These are phyloP conservation scores for Sugiyamaella floridensis DNA, from an alignment of 805 yeast species.

Conservation along the genomic window DNA sequence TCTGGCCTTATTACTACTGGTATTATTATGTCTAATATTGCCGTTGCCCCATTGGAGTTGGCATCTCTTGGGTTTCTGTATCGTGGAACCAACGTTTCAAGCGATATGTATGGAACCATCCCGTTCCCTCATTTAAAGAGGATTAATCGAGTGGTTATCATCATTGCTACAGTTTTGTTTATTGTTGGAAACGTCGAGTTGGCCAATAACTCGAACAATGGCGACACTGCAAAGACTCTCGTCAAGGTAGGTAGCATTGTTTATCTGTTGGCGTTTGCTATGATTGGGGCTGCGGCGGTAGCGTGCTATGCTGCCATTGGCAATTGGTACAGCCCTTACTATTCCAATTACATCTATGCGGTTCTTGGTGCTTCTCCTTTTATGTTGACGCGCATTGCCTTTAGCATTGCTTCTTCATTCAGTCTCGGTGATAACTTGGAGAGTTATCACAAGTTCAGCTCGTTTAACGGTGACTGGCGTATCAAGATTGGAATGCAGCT, in stretches of 20 bases:
- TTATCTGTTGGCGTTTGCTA: slow-evolving; percentile 2
- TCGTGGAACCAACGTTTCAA: slow-evolving; percentile 4
- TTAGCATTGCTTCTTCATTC: slow-evolving; percentile 10
- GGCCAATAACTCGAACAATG: neutral
- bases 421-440: slow-evolving; percentile 1
- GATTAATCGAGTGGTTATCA: slow-evolving; percentile 4
- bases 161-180: slow-evolving; percentile 4
- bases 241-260: slow-evolving; percentile 8
- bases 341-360: slow-evolving; percentile 2
- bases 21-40: slow-evolving; percentile 7
- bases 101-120: neutral
- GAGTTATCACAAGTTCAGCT: slow-evolving; percentile 9
- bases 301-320: neutral
- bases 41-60: slow-evolving; percentile 12
- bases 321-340: slow-evolving; percentile 4
- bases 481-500: slow-evolving; percentile 71
- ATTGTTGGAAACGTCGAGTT: slow-evolving; percentile 9
- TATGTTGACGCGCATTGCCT: slow-evolving; percentile 9
- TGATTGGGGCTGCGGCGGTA: slow-evolving; percentile 4
- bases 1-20: slow-evolving; percentile 6
- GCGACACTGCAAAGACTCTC: neutral
- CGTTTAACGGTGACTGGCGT: slow-evolving; percentile 35
- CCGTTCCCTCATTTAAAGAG: neutral
- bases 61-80: slow-evolving; percentile 11
- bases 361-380: slow-evolving; percentile 8